Base-by-base conservation (phyloP, 2,329 filamentous ascomycete species). In the Capronia americana region DNA sequence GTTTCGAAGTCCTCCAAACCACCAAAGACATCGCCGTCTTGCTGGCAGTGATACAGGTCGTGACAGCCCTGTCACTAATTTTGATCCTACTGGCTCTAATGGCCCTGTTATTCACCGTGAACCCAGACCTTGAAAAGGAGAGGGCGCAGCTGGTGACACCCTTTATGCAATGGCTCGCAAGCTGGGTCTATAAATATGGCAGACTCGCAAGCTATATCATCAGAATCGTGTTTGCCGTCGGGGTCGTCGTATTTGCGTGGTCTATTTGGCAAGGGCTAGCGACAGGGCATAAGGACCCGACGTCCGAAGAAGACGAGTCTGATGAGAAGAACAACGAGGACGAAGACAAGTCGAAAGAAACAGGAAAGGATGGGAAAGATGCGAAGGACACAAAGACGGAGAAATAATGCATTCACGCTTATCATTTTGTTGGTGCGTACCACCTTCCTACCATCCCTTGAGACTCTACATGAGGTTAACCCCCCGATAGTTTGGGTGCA, bases 161-260 rank as follows among this genome's bases (percentile, higher is more conserved):
- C 0, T 71, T 74, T 24, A 68, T 83, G 51, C 71, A 69, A 48
- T 78, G 75, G 72, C 66, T 79, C 17, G 73, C 74, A 6, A 63
- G 67, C 50, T 67, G 66, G 63, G 44, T 69, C 14, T 57, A 67
- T 32, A 34, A 58, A 6, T 70, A 65, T 61, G 68, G 70, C 11
- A 80, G 76, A 24, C 73, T 78, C 44, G 84, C 85, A 65, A 92
- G 92, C 74, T 94, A 91, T 91, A 61, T 85, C 28, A 87, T 93
- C 66, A 86, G 91, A 1, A 72, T 86, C 50, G 87, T 93, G 58
- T 84, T 91, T 5, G 85, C 86, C 20, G 75, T 67, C 14, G 26
- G 46, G 7, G 34, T 54, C 12, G 34, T 66, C 26, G 55, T 55
- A 6, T 61, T 61, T 17, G 64, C 57, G 6, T 53, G 58, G 57